phyloP scores from a whole-genome alignment of 1,139 yeast genomes.

The Kodamaea arcana region DNA sequence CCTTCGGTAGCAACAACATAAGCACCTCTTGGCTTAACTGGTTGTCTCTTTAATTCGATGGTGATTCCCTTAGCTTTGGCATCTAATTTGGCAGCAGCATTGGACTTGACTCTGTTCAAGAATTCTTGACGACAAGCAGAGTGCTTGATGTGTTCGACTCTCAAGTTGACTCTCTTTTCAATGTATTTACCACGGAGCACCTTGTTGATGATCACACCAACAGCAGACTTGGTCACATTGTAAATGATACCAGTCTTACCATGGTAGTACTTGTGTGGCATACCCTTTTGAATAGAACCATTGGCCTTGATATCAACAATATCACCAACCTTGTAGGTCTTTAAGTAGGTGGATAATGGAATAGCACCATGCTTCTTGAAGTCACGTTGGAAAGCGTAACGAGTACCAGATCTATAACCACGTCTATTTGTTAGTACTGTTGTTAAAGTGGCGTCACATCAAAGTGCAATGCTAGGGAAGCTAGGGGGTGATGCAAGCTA shows the following conservation, averaged over 20 bases:
- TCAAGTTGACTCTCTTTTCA: constrained; percentile 97
- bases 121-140: constrained; percentile 99
- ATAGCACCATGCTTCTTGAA: constrained; percentile 97
- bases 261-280: constrained; percentile 99
- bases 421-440: constrained; percentile 49
- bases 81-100: constrained; percentile 89
- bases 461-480: too few relatives aligned
- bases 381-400: constrained; percentile 99
- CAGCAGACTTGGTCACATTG: constrained; percentile 98
- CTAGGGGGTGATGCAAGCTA: background rate
- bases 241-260: constrained; percentile 99
- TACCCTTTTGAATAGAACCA: constrained; percentile 99
- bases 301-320: constrained; percentile 99
- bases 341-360: constrained; percentile 94
- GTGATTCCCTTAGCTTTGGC: constrained; percentile 94
- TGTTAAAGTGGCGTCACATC: background rate
- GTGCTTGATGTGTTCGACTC: constrained; percentile 99
- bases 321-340: constrained; percentile 98
- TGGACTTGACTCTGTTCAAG: constrained; percentile 95
- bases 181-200: constrained; percentile 98
- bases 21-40: constrained; percentile 94
- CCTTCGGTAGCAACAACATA: constrained; percentile 74
- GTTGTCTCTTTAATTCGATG: constrained; percentile 95
- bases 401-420: constrained; percentile 99
- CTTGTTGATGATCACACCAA: constrained; percentile 97